Conservation (phyloP, 1,284 basidiomycete species). For the Moesziomyces sp. region DNA sequence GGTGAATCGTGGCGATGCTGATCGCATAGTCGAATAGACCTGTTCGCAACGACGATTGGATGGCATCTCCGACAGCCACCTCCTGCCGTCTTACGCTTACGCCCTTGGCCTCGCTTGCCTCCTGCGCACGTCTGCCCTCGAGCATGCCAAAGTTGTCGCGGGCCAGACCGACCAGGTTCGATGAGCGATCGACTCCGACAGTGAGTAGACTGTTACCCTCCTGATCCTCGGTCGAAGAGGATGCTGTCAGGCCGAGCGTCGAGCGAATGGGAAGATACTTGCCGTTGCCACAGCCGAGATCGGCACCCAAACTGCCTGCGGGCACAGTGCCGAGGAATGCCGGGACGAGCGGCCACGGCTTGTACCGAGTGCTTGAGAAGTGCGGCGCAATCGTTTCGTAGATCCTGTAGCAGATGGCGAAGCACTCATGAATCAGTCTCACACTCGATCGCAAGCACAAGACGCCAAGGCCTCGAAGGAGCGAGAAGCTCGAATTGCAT, state of each 20-base stretch:
- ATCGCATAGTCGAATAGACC: conserved; percentile 61
- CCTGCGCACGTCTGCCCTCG: not conserved
- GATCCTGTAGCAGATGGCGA: conserved; percentile 69
- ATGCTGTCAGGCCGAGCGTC: conserved; percentile 13
- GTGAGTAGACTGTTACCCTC: conserved; percentile 44
- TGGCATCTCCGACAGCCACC: conserved; percentile 63
- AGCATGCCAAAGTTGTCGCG: conserved; percentile 44
- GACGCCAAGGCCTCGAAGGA: not conserved
- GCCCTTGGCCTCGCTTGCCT: not conserved
- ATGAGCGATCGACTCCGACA: conserved; percentile 78
- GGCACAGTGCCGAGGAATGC: conserved; percentile 81
- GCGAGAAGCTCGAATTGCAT: not conserved
- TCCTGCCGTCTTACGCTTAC: conserved; percentile 41
- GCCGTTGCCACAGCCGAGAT: conserved; percentile 96
- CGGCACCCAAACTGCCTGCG: conserved; percentile 84
- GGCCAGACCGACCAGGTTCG: conserved; percentile 68
- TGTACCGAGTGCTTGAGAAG: conserved; percentile 93
- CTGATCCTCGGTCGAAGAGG: not conserved
- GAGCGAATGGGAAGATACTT: conserved; percentile 79
- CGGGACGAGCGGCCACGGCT: conserved; percentile 96
- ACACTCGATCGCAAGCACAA: not conserved
- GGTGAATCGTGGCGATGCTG: conserved; percentile 67
- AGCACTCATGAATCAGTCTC: conserved; percentile 4
- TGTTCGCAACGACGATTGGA: conserved; percentile 48
- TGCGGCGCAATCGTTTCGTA: conserved; percentile 92